These are phyloP conservation scores for Takashimella tepidaria DNA, from an alignment of 1,284 basidiomycete genomes.

Conservation along the genomic window DNA sequence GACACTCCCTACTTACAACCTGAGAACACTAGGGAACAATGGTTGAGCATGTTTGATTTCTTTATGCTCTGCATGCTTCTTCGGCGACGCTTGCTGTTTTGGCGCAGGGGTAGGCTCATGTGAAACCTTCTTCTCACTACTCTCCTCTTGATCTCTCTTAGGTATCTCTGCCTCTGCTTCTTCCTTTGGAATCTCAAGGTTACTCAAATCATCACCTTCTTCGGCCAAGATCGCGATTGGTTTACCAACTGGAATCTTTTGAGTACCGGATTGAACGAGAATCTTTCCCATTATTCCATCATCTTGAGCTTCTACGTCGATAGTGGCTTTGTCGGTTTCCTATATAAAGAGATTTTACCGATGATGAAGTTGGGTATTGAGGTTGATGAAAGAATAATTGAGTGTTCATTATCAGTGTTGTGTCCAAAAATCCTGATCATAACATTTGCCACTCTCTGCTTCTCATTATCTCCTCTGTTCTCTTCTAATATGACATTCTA, in stretches of 20 bases:
- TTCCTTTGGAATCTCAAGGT: constrained; percentile 59
- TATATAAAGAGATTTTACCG: constrained; percentile 46
- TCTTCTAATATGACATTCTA: constrained; percentile 5
- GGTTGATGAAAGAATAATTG: too few relatives aligned
- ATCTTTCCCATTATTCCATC: constrained; percentile 94
- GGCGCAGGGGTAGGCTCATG: constrained; percentile 1
- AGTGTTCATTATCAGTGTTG: too few relatives aligned
- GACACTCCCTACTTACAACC: constrained; percentile 47
- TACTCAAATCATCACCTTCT: constrained; percentile 90
- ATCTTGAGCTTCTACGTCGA: constrained; percentile 98
- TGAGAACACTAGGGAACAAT: constrained; percentile 42
- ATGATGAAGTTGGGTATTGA: neutral
- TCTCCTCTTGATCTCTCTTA: constrained; percentile 51
- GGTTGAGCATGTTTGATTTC: constrained; percentile 36
- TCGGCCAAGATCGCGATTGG: constrained; percentile 90
- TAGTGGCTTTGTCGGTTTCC: constrained; percentile 99
- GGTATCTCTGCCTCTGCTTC: constrained; percentile 48
- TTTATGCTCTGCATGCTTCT: constrained; percentile 20
- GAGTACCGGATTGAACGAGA: constrained; percentile 72
- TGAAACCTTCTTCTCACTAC: constrained; percentile 4
- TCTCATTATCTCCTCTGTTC: constrained; percentile 1
- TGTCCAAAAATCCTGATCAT: too few relatives aligned
- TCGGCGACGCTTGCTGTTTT: neutral
- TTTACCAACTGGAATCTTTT: constrained; percentile 81
- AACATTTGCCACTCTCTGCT: too few relatives aligned